Percentiles rank a stretch among this genome's conserved stretches.
These are phyloP conservation scores for Isatis tinctoria DNA, from an alignment of 345 rosid genomes.

Conservation along the genomic window DNA sequence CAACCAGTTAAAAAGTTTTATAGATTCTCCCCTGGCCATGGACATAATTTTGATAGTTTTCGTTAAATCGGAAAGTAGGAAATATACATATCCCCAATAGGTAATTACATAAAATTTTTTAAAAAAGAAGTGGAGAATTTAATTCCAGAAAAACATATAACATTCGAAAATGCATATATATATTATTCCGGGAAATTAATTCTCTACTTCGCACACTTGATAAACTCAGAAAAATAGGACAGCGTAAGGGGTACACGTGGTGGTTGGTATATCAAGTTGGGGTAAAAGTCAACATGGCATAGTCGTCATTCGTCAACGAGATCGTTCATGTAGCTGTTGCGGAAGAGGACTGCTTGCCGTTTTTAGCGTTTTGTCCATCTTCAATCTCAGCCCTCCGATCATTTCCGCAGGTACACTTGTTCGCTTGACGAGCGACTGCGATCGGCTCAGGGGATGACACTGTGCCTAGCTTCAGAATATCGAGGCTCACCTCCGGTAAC, in stretches of 20 bases:
- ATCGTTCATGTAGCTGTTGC: conserved; percentile 18
- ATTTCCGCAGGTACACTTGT: conserved; percentile 31
- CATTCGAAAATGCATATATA: conserved; percentile 27
- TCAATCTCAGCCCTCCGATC: conserved; percentile 27
- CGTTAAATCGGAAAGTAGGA: conserved; percentile 29
- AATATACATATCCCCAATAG: conserved; percentile 34
- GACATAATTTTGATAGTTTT: background rate
- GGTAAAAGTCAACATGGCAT: conserved; percentile 26
- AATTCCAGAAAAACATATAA: conserved; percentile 14
- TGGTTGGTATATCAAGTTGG: conserved; percentile 26
- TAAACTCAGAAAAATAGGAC: conserved; percentile 35
- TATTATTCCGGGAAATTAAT: background rate
- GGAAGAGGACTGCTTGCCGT: conserved; percentile 30
- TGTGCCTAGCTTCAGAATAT: conserved; percentile 32
- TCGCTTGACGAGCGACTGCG: conserved; percentile 13
- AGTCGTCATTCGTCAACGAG: conserved; percentile 17
- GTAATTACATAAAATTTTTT: conserved; percentile 19
- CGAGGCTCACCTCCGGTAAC: conserved; percentile 27
- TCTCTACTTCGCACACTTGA: conserved; percentile 31
- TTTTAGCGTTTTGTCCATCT: conserved; percentile 12
- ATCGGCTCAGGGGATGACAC: conserved; percentile 24
- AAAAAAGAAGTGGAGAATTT: conserved; percentile 16
- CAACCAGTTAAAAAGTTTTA: no score
- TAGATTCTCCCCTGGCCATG: no score
- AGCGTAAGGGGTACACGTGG: conserved; percentile 25